A percentile compares a stretch with the other conserved stretches of the same genome.
Evolutionary conservation across 352 stramenopile species (phyloP).

Genomic region (Plasmopara muralis): DNA sequence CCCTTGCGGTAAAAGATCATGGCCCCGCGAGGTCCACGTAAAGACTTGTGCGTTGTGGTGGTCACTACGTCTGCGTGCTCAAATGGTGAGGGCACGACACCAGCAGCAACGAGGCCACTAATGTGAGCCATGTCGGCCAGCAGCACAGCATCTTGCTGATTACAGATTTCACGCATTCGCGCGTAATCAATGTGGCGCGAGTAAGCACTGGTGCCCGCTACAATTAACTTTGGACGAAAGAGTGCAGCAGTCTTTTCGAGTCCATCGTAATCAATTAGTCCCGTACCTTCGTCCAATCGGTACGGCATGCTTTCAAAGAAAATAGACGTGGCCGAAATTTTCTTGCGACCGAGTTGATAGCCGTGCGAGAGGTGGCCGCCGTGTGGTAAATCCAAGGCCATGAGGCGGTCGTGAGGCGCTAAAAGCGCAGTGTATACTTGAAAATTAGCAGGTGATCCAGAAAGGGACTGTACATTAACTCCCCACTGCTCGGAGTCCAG

Average conservation of each 20-base stretch:
- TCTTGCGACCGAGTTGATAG: slow-evolving; percentile 98
- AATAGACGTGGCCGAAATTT: slow-evolving; percentile 98
- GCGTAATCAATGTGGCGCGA: slow-evolving; percentile 98
- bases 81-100: slow-evolving; percentile 96
- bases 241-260: slow-evolving; percentile 92
- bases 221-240: slow-evolving; percentile 97
- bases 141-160: slow-evolving; percentile 92
- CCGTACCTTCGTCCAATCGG: slow-evolving; percentile 93
- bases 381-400: slow-evolving; percentile 97
- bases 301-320: slow-evolving; percentile 99
- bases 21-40: slow-evolving; percentile 95
- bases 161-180: slow-evolving; percentile 95
- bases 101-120: slow-evolving; percentile 94
- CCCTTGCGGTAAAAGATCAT: slow-evolving; percentile 99
- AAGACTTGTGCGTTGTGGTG: slow-evolving; percentile 99
- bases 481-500: slow-evolving; percentile 94
- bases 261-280: slow-evolving; percentile 98
- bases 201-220: slow-evolving; percentile 98
- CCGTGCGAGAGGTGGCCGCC: slow-evolving; percentile 98
- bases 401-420: slow-evolving; percentile 97
- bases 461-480: slow-evolving; percentile 97
- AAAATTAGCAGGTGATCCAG: slow-evolving; percentile 98
- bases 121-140: slow-evolving; percentile 99
- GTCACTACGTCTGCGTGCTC: slow-evolving; percentile 98
- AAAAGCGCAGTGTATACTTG: slow-evolving; percentile 98